A percentile compares a stretch with the other conserved stretches of the same genome.
phyloP scores from a whole-genome alignment of 1,284 basidiomycete genomes.

The Ustilago nuda region DNA sequence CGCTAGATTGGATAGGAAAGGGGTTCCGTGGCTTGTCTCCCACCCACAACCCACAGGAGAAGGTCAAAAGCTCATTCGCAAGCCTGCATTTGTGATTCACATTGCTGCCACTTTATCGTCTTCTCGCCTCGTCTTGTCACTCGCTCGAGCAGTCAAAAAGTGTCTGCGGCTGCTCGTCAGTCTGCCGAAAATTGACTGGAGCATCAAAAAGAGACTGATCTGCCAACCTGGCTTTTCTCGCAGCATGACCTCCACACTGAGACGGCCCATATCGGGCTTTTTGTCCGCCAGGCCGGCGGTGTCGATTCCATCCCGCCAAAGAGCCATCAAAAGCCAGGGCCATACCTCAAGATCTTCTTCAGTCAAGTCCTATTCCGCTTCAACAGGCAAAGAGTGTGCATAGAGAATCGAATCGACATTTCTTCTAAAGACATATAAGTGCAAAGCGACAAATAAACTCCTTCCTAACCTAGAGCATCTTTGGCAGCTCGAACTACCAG shows the following conservation, averaged over 20 bases:
- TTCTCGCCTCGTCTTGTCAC: neutral
- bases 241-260: constrained; percentile 16
- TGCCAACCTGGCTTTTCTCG: neutral
- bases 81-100: neutral
- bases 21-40: neutral
- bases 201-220: too few species aligned
- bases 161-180: constrained; percentile 6
- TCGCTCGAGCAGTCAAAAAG: neutral
- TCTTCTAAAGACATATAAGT: constrained; percentile 12
- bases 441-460: neutral
- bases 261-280: neutral
- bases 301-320: neutral
- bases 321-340: neutral
- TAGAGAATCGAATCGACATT: constrained; percentile 9
- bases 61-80: constrained; percentile 1
- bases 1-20: neutral
- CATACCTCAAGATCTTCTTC: too few species aligned
- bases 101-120: constrained; percentile 1
- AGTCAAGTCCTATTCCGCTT: too few species aligned
- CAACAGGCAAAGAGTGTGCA: neutral
- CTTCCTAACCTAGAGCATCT: neutral
- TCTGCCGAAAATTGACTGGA: neutral
- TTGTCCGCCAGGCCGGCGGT: neutral
- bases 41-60: neutral
- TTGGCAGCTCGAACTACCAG: constrained; percentile 15